Evolutionary conservation across 208 protist species (phyloP), one percentile per base, ranked within the genome.

Genomic region (Balamuthia mandrillaris): DNA sequence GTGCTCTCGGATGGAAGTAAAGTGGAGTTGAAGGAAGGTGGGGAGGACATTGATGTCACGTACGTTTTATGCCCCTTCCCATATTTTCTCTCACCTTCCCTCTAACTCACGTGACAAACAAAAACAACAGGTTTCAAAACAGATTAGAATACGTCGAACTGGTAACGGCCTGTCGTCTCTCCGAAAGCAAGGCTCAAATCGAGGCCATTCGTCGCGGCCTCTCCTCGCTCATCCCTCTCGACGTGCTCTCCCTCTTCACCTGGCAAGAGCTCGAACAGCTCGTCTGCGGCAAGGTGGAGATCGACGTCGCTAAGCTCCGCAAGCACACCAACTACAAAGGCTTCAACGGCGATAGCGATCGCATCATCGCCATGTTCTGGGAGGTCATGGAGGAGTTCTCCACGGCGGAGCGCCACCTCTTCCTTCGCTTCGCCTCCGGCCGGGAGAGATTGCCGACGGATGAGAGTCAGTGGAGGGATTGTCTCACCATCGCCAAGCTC

Each of bases 251-350:
- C 18, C 35, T 90, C 10, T 87, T 91, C 60, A 90, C 87, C 3
- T 87, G 85, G 82, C 33, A 65, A 18, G 88, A 91, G 56, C 82
- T 91, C 41, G 88, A 90, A 72, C 42, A 68, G 51, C 29, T 47
- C 18, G 88, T 91, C 29, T 91, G 89, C 78, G 89, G 89, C 27
- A 66, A 78, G 41, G 31, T 49, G n/a, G 29, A 65, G n/a, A 61
- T 91, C 54, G 65, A 91, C 58, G 29, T 91, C 14, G 45, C 51
- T 33, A 35, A 66, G 3, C 81, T 90, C 39, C 54, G 61, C 65
- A 66, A 56, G 49, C 41, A 79, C 66, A 37, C 39, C 14, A 39
- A 51, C 65, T 85, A 85, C 81, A 42, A 85, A 4, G 60, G 65
- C 65, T 85, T 77, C 81, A n/a, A 9, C 52, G n/a, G 24, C 42